Evolutionary conservation across 1,139 yeast genomes (phyloP).

Genomic region (Candida frijolesensis): DNA sequence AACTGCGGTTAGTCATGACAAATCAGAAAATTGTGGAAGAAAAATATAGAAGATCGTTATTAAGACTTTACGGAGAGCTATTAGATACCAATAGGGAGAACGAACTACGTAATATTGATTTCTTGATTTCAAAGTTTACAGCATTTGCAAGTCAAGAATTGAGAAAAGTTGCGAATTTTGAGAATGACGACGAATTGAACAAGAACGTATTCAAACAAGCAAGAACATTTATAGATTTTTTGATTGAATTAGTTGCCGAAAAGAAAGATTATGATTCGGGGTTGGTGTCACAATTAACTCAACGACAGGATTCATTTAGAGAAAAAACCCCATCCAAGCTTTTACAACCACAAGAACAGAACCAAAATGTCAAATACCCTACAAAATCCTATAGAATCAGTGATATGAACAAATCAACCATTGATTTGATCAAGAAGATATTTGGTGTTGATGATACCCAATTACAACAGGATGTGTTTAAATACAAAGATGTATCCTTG

Average conservation of each 20-base stretch:
- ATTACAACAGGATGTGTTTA: constrained; percentile 53
- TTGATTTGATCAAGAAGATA: constrained; percentile 38
- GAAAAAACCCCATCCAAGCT: constrained; percentile 24
- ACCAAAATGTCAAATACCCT: constrained; percentile 25
- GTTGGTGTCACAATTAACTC: constrained; percentile 40
- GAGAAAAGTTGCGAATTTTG: constrained; percentile 43
- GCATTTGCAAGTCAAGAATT: constrained; percentile 67
- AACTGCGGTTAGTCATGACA: constrained; percentile 57
- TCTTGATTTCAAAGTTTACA: constrained; percentile 65
- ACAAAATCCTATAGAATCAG: constrained; percentile 51
- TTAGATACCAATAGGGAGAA: constrained; percentile 50
- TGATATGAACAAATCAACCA: constrained; percentile 49
- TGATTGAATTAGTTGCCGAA: constrained; percentile 50
- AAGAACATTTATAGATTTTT: constrained; percentile 55
- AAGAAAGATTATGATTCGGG: constrained; percentile 44
- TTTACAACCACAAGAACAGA: constrained; percentile 11
- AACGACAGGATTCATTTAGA: constrained; percentile 27
- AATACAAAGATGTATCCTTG: constrained; percentile 42
- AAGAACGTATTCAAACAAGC: constrained; percentile 57
- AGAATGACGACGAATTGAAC: constrained; percentile 44
- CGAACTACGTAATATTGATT: constrained; percentile 52
- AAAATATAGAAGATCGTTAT: constrained; percentile 44
- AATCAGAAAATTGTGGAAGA: constrained; percentile 44
- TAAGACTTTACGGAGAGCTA: constrained; percentile 64
- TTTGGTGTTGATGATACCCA: constrained; percentile 43